A percentile compares a stretch with the other conserved stretches of the same genome.
Evolutionary conservation across 108 stramenopile genomes (phyloP).

Genomic region (Nitzschia palea): DNA sequence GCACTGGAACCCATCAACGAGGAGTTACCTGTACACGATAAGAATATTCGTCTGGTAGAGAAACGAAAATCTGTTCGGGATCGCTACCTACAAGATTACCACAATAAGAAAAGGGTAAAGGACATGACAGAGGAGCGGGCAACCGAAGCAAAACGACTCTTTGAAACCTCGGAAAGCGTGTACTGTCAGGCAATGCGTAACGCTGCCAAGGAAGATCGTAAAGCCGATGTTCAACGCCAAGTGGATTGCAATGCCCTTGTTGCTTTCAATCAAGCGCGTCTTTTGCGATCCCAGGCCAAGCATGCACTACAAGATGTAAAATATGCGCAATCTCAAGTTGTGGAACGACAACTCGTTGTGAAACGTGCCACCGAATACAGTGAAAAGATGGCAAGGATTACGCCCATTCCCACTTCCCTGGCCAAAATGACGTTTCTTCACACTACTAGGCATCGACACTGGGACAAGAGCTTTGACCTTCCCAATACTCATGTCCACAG

Average conservation of each 20-base stretch:
- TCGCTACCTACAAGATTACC: slow-evolving; percentile 40
- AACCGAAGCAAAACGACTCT: slow-evolving; percentile 47
- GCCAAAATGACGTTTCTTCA: slow-evolving; percentile 61
- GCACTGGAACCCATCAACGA: slow-evolving; percentile 35
- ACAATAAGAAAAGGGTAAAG: slow-evolving; percentile 48
- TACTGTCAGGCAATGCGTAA: slow-evolving; percentile 52
- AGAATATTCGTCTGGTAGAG: slow-evolving; percentile 27
- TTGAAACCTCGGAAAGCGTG: slow-evolving; percentile 50
- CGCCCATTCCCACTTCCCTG: slow-evolving; percentile 53
- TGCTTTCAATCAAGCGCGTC: slow-evolving; percentile 56
- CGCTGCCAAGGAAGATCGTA: slow-evolving; percentile 43
- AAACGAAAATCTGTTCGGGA: slow-evolving; percentile 39
- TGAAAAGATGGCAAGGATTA: slow-evolving; percentile 46
- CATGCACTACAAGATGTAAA: slow-evolving; percentile 29
- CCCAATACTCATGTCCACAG: slow-evolving; percentile 66
- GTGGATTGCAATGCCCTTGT: slow-evolving; percentile 55
- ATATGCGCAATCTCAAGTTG: slow-evolving; percentile 38
- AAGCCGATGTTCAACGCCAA: slow-evolving; percentile 37
- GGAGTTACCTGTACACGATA: slow-evolving; percentile 9
- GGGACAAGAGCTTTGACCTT: slow-evolving; percentile 64
- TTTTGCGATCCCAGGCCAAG: slow-evolving; percentile 39
- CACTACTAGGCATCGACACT: slow-evolving; percentile 52
- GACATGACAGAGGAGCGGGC: slow-evolving; percentile 45
- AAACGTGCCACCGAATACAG: slow-evolving; percentile 72
- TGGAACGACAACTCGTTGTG: slow-evolving; percentile 48